Conservation (phyloP, 352 stramenopile genomes). For the Albugo candida region DNA sequence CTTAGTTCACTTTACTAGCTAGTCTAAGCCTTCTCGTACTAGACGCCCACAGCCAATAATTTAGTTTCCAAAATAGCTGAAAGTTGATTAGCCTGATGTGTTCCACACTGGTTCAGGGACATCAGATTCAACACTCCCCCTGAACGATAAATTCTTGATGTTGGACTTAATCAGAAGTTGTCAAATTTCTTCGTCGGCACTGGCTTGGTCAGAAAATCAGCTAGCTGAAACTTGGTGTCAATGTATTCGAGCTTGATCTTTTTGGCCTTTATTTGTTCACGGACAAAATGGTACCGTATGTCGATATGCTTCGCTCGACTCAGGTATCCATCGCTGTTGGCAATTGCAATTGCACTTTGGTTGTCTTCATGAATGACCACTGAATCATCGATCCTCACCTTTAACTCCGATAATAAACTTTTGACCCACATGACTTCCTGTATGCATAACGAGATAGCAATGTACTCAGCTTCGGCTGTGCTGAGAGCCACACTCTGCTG, state of each 20-base stretch:
- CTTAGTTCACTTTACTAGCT: too few relatives aligned
- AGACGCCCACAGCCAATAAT: too few relatives aligned
- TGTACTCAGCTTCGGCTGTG: conserved; percentile 10
- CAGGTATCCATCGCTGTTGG: not conserved
- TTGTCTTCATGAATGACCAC: conserved; percentile 4
- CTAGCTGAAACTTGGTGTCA: not conserved
- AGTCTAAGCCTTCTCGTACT: too few relatives aligned
- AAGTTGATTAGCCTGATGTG: too few relatives aligned
- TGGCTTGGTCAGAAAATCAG: not conserved
- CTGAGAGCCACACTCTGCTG: conserved; percentile 12
- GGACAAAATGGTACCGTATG: not conserved
- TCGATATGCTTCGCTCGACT: not conserved
- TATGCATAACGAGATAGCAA: conserved; percentile 7
- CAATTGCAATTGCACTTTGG: not conserved
- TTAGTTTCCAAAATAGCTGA: too few relatives aligned
- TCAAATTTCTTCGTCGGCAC: not conserved
- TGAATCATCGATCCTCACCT: not conserved
- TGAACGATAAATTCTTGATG: too few relatives aligned
- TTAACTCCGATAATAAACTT: conserved; percentile 2
- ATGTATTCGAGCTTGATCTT: not conserved
- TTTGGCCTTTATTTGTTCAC: not conserved
- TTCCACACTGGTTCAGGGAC: too few relatives aligned
- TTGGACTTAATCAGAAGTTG: not conserved
- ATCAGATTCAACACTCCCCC: too few relatives aligned
- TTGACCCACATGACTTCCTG: conserved; percentile 10